Evolutionary conservation across 2,329 filamentous ascomycete genomes (phyloP), one percentile per base, ranked within the genome.

Genomic region (Cercospora canescens): DNA sequence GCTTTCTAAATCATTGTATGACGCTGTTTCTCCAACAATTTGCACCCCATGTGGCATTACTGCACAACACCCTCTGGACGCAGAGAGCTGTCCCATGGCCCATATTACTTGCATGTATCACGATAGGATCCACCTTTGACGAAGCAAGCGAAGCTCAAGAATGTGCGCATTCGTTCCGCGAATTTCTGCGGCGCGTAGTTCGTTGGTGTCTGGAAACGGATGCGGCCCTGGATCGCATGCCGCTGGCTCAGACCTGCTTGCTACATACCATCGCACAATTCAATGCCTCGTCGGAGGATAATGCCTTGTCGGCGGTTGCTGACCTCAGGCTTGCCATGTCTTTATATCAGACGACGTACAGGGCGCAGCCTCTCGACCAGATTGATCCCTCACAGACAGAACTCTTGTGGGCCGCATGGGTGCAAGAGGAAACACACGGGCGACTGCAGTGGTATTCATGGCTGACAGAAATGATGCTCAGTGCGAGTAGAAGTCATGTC

Each of bases 211-310:
- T 56, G 9, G 52, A 56, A 32, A 56, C 32, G 9, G 52, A 56
- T 14, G 24, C 52, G 6, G 30, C 52, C 9, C 6, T 56, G 28
- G 52, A 56, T 56, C 52, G 52, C 4, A 35, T 66, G 34, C 52
- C 64, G 12, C 50, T 66, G 2, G 64, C 52, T 1, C 64, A 66
- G 34, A 60, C 64, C 12, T 66, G 57, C 8, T 52, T 66, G 9
- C 60, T 66, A 12, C 50, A 56, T 26, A 60, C 52, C 26, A 50
- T 66, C n/a, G 35, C 54, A 7, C 64, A 55, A 12, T 21, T 66
- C 50, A 54, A 41, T 52, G 41, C 48, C 59, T 28, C 37, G n/a
- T 48, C 57, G 14, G 32, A 63, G 24, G 52, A 63, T 30, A 54
- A 32, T 24, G 12, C 9, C 45, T 55, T 37, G 48, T 30, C n/a